Percentiles rank a stretch among this genome's conserved stretches.
These are phyloP conservation scores for Cyamopsis tetragonoloba DNA, from an alignment of 306 rosid genomes.

Conservation along the genomic window DNA sequence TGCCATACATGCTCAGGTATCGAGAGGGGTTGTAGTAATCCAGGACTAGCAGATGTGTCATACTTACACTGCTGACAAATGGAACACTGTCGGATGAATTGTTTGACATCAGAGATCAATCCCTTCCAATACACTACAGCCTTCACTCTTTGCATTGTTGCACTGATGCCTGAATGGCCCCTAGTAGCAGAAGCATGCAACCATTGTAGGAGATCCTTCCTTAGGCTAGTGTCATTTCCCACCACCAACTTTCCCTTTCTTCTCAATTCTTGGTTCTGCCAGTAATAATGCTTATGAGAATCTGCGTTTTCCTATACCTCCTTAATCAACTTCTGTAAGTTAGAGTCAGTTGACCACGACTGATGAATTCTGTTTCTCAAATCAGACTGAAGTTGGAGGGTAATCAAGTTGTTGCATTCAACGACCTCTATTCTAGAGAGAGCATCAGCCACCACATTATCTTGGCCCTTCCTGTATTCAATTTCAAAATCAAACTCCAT, in stretches of 20 bases:
- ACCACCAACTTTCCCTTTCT: not conserved
- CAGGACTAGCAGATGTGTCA: not conserved
- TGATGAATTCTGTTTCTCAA: too few species aligned
- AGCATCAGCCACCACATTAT: not conserved
- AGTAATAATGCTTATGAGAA: not conserved
- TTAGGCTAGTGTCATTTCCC: not conserved
- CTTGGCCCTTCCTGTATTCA: not conserved
- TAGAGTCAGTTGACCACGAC: not conserved
- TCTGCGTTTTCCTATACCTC: not conserved
- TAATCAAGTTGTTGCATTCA: not conserved
- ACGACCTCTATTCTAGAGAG: not conserved
- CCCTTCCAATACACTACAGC: not conserved
- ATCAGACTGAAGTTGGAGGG: not conserved
- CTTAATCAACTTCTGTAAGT: not conserved
- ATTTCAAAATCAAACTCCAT: not conserved
- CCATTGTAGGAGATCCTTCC: not conserved
- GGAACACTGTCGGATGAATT: not conserved
- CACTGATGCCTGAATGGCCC: not conserved
- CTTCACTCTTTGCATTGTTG: not conserved
- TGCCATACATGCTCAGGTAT: not conserved
- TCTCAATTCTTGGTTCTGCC: not conserved
- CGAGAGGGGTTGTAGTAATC: not conserved
- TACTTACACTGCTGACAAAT: not conserved
- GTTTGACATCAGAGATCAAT: not conserved
- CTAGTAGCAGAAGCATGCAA: not conserved